Evolutionary conservation across 1,284 basidiomycete genomes (phyloP).

Genomic region (Meripilus lineatus): DNA sequence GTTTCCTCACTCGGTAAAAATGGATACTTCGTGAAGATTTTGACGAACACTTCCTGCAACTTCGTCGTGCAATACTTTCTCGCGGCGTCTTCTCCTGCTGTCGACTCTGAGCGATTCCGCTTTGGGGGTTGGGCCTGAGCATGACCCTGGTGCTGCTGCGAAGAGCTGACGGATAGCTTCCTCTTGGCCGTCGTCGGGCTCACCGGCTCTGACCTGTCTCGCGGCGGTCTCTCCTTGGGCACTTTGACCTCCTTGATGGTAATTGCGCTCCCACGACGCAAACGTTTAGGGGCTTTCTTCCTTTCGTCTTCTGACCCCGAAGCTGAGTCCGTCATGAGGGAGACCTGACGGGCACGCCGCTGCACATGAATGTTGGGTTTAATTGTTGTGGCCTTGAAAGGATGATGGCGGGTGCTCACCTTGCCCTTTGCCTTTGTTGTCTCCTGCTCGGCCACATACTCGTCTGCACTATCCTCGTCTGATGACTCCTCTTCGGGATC

Average conservation of each 20-base stretch:
- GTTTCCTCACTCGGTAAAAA: slow-evolving; percentile 35
- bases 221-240: neutral
- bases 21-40: slow-evolving; percentile 67
- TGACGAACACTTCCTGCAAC: slow-evolving; percentile 60
- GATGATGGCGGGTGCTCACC: slow-evolving; percentile 28
- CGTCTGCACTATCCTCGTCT: slow-evolving; percentile 59
- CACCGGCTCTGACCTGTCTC: neutral
- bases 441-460: slow-evolving; percentile 61
- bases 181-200: too few relatives aligned
- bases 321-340: slow-evolving; percentile 40
- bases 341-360: slow-evolving; percentile 20
- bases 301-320: slow-evolving; percentile 28
- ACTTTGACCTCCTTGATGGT: slow-evolving; percentile 11
- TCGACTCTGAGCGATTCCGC: slow-evolving; percentile 33
- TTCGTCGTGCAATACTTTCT: slow-evolving; percentile 75
- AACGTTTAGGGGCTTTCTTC: slow-evolving; percentile 14
- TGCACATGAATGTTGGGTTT: slow-evolving; percentile 10
- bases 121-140: slow-evolving; percentile 25
- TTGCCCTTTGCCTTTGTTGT: slow-evolving; percentile 27
- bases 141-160: slow-evolving; percentile 12
- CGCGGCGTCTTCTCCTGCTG: slow-evolving; percentile 57
- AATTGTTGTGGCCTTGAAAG: slow-evolving; percentile 6
- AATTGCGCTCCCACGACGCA: slow-evolving; percentile 15
- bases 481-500: slow-evolving; percentile 39
- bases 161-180: too few relatives aligned